These are phyloP conservation scores for Colletotrichum horii DNA, from an alignment of 2,329 filamentous ascomycete genomes.

Conservation along the genomic window DNA sequence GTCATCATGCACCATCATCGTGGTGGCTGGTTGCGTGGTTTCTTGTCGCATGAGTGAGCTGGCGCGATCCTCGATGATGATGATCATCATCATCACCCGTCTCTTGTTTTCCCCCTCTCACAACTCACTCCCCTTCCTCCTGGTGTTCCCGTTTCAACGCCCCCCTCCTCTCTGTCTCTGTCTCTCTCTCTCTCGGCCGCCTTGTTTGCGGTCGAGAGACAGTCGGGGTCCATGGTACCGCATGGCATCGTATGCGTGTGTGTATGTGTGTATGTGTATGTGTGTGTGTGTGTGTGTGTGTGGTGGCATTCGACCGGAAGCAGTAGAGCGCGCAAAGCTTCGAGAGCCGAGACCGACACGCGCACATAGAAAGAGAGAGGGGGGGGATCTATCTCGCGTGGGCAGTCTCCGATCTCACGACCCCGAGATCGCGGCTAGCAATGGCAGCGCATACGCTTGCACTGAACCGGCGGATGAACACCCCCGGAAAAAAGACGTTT, in stretches of 20 bases:
- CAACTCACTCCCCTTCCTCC: background rate
- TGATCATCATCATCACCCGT: background rate
- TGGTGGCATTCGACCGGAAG: background rate
- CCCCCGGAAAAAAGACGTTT: background rate
- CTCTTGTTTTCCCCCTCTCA: background rate
- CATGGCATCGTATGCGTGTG: background rate
- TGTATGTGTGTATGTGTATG: no score
- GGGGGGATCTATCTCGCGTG: background rate
- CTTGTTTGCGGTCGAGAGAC: background rate
- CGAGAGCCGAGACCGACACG: background rate
- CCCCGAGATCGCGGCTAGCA: background rate
- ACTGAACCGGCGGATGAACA: background rate
- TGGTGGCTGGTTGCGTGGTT: background rate
- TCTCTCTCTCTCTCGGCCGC: background rate
- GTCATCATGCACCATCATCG: background rate
- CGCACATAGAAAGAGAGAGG: background rate
- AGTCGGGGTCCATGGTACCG: background rate
- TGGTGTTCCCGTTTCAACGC: background rate
- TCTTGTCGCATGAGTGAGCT: background rate
- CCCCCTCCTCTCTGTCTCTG: background rate
- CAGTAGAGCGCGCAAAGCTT: background rate
- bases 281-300: no score
- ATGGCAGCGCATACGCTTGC: background rate
- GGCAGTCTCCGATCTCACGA: background rate
- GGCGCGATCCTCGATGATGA: background rate